Percentiles rank a stretch among this genome's conserved stretches.
Evolutionary conservation across 2,329 filamentous ascomycete genomes (phyloP).

Genomic region (Escovopsis weberi): DNA sequence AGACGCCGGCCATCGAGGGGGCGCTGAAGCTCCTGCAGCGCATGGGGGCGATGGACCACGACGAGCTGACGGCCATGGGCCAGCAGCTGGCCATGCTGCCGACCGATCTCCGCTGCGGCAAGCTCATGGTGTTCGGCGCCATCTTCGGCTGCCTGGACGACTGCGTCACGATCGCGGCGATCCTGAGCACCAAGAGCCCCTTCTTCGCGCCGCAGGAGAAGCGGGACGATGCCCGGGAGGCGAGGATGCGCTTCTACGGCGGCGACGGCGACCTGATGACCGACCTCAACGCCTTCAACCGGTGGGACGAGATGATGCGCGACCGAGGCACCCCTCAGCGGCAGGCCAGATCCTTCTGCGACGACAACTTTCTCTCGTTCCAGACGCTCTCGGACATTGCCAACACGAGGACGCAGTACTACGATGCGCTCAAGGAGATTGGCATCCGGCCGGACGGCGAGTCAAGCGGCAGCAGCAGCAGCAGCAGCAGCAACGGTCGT

Average conservation of each 20-base stretch:
- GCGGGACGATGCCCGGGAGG: conserved; percentile 66
- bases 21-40: conserved; percentile 64
- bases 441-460: conserved; percentile 46
- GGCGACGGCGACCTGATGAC: conserved; percentile 81
- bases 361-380: conserved; percentile 68
- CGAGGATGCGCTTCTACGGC: conserved; percentile 56
- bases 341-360: conserved; percentile 63
- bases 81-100: conserved; percentile 91
- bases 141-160: conserved; percentile 88
- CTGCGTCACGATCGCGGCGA: conserved; percentile 76
- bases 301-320: conserved; percentile 57
- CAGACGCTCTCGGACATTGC: conserved; percentile 79
- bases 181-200: conserved; percentile 77
- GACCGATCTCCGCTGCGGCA: conserved; percentile 81
- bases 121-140: conserved; percentile 88
- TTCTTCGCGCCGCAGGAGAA: conserved; percentile 76
- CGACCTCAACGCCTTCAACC: conserved; percentile 69
- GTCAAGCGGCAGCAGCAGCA: conserved; percentile 8
- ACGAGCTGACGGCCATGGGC: conserved; percentile 79
- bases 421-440: conserved; percentile 71
- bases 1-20: conserved; percentile 69
- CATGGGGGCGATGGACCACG: conserved; percentile 79
- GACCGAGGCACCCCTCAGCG: conserved; percentile 40
- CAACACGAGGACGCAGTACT: conserved; percentile 73
- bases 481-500: conserved; percentile 18